Base-by-base conservation (phyloP, 1,284 basidiomycete species). In the Ceraceosorus guamensis region DNA sequence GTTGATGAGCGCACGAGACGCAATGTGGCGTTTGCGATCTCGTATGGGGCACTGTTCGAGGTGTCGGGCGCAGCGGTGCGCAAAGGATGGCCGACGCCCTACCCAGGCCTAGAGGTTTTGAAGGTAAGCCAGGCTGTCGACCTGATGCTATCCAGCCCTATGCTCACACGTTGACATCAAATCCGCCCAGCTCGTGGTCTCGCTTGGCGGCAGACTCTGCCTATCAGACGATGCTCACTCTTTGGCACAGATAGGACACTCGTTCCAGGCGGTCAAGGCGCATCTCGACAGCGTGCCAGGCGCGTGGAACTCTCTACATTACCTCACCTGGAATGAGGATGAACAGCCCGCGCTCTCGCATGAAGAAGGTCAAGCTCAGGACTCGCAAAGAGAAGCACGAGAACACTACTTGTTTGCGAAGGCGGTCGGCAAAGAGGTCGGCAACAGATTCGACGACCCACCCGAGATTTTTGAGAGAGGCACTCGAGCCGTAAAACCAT, bases 221-320 rank as follows among this genome's bases (percentile, higher is more conserved):
- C 81, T 97, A 16, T 97, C 92, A 2, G 93, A 98, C 76, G 93
- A 98, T 77, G 93, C 91, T 56, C 93, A 98, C 71, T 91, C 91
- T 0, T 86, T 89, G 1, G 82, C 85, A 41, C 85, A 85, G 14
- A 91, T 98, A 46, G 93, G 89, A 0, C 79, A 91, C 53, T 91
- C 96, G 76, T 98, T 95, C 70, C 66, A 79, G 53, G 81, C 82
- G 13, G 76, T 88, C 63, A 79, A 80, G 46, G 78, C 81, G 5
- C 97, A 97, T 75, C 79, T 92, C n/a, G 75, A 79, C 53, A 75
- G 77, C 24, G 24, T 24, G 24, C 24, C 24, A 24, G 24, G 24
- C 24, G 24, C 24, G 24, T 24, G 24, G 24, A 24, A 24, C 24
- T 24, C 24, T 24, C 24, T 24, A 24, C 24, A 24, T 24, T 24